These are phyloP conservation scores for Helminthosporium solani DNA, from an alignment of 2,329 filamentous ascomycete genomes.

Conservation along the genomic window DNA sequence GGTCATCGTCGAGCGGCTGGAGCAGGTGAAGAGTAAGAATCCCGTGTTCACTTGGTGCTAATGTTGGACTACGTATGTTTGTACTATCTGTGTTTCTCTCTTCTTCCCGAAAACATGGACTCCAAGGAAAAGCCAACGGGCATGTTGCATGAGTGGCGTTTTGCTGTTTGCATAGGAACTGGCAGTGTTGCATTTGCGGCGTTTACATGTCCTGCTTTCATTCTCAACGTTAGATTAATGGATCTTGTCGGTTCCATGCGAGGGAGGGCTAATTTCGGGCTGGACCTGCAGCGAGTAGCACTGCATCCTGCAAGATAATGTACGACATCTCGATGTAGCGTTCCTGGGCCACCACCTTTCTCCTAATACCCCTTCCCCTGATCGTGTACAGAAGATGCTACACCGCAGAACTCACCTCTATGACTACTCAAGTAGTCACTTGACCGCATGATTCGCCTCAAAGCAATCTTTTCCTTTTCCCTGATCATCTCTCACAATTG, in stretches of 20 bases:
- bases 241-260: neutral
- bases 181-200: neutral
- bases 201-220: neutral
- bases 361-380: too few relatives aligned
- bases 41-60: constrained; percentile 98
- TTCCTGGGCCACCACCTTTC: too few relatives aligned
- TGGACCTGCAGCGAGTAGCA: neutral
- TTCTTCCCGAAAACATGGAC: neutral
- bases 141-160: constrained; percentile 12
- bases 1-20: constrained; percentile 93
- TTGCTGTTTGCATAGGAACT: neutral
- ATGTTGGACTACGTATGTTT: constrained; percentile 8
- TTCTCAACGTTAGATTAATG: neutral
- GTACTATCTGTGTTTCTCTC: neutral
- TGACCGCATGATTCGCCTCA: neutral
- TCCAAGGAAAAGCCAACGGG: neutral
- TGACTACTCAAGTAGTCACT: neutral
- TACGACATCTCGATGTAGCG: neutral
- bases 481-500: neutral
- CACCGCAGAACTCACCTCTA: neutral
- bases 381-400: too few relatives aligned
- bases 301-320: neutral
- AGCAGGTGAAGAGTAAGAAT: constrained; percentile 92
- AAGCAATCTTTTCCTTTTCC: neutral
- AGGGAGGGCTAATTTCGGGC: neutral